These are phyloP conservation scores for Phlebiopsis gigantea DNA, from an alignment of 768 basidiomycete species.

Conservation along the genomic window DNA sequence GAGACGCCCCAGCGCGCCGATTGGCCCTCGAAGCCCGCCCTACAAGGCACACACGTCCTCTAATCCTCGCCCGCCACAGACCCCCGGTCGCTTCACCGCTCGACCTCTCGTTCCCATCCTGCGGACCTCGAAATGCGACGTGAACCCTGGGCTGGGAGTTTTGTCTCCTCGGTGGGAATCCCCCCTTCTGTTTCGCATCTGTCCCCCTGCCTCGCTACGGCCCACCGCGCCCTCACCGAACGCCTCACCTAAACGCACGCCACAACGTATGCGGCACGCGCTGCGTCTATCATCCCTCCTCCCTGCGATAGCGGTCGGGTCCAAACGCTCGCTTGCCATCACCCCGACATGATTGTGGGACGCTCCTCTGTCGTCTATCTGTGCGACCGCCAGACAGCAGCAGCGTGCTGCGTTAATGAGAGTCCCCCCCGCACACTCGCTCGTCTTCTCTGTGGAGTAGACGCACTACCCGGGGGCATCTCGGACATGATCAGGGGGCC, in stretches of 20 bases:
- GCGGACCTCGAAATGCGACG: no score
- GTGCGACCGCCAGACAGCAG: neutral
- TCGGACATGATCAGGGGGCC: neutral
- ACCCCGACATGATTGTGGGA: conserved; percentile 5
- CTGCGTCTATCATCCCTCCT: neutral
- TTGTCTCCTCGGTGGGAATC: neutral
- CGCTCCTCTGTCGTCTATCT: neutral
- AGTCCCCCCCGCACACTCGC: neutral
- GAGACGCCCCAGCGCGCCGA: neutral
- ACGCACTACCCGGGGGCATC: neutral
- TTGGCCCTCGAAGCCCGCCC: neutral
- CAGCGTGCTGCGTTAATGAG: neutral
- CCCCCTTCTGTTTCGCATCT: neutral
- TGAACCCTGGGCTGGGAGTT: neutral
- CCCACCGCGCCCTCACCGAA: neutral
- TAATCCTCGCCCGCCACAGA: neutral
- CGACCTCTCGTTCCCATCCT: neutral
- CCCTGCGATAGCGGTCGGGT: neutral
- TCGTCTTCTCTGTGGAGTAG: neutral
- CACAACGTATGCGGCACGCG: conserved; percentile 5
- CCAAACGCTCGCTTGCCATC: neutral
- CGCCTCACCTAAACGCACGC: neutral
- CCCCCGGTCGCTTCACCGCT: no score
- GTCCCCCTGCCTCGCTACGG: neutral
- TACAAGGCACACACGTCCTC: neutral